These are phyloP conservation scores for Ganoderma multipileum DNA, from an alignment of 1,284 basidiomycete genomes.

Conservation along the genomic window DNA sequence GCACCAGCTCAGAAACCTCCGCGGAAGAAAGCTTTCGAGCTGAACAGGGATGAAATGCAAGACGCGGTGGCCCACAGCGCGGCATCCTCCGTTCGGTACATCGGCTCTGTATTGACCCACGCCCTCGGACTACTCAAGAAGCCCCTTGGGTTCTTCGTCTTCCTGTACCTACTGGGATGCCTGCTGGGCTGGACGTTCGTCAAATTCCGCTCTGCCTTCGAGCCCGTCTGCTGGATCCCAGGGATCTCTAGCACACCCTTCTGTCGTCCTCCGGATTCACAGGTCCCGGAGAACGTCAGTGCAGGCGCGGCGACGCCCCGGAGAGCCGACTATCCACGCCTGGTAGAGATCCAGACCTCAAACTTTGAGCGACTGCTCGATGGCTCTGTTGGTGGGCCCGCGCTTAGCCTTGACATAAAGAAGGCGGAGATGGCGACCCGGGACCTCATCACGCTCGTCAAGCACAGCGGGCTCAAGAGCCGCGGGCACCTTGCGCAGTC, in stretches of 20 bases:
- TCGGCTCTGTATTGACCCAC: conserved; percentile 51
- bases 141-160: conserved; percentile 63
- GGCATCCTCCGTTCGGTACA: conserved; percentile 46
- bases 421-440: conserved; percentile 77
- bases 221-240: conserved; percentile 67
- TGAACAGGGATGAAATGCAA: conserved; percentile 31
- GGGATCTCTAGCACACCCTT: conserved; percentile 55
- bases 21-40: conserved; percentile 8
- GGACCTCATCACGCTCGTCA: conserved; percentile 68
- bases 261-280: conserved; percentile 47
- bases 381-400: conserved; percentile 59
- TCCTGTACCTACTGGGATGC: conserved; percentile 55
- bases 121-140: conserved; percentile 56
- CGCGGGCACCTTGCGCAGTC: conserved; percentile 60
- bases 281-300: conserved; percentile 8
- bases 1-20: neutral
- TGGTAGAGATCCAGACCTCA: conserved; percentile 63
- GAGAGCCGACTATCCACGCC: conserved; percentile 63
- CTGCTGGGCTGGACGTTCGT: conserved; percentile 47
- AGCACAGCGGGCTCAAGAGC: conserved; percentile 63
- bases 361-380: conserved; percentile 69
- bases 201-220: conserved; percentile 52
- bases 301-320: conserved; percentile 17
- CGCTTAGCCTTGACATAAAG: conserved; percentile 69
- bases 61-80: conserved; percentile 32